phyloP scores from a whole-genome alignment of 2,329 filamentous ascomycete species.

The Aspergillus fischeri region DNA sequence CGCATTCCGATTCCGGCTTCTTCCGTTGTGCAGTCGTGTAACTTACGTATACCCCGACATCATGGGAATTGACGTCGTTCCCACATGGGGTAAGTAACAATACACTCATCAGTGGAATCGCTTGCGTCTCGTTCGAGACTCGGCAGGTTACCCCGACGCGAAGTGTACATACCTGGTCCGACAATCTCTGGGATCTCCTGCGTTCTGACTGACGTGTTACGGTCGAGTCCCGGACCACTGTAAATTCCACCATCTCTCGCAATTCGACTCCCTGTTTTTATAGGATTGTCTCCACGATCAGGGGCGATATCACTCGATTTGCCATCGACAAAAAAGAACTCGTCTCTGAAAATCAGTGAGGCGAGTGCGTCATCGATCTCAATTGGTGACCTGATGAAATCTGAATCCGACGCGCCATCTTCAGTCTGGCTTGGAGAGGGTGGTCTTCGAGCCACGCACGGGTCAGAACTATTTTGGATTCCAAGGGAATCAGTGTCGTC shows the following conservation, averaged over 20 bases:
- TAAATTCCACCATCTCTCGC: slow-evolving; percentile 18
- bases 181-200: slow-evolving; percentile 18
- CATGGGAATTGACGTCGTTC: slow-evolving; percentile 15
- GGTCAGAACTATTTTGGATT: background rate
- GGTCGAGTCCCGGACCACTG: slow-evolving; percentile 17
- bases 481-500: background rate
- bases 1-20: background rate
- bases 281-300: slow-evolving; percentile 20
- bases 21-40: background rate
- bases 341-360: slow-evolving; percentile 17
- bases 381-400: slow-evolving; percentile 17
- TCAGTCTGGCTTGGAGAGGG: slow-evolving; percentile 9
- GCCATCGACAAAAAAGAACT: slow-evolving; percentile 27
- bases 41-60: background rate
- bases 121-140: slow-evolving; percentile 12
- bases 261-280: slow-evolving; percentile 16
- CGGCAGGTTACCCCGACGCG: slow-evolving; percentile 1
- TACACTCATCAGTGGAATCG: slow-evolving; percentile 21
- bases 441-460: background rate
- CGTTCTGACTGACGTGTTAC: slow-evolving; percentile 11
- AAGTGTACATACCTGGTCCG: slow-evolving; percentile 9
- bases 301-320: slow-evolving; percentile 22
- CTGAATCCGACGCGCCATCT: slow-evolving; percentile 15
- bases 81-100: slow-evolving; percentile 16
- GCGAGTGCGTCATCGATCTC: slow-evolving; percentile 21